Evolutionary conservation across 208 protist genomes (phyloP), one percentile per base, ranked within the genome.

Genomic region (Crithidia brevicula): DNA sequence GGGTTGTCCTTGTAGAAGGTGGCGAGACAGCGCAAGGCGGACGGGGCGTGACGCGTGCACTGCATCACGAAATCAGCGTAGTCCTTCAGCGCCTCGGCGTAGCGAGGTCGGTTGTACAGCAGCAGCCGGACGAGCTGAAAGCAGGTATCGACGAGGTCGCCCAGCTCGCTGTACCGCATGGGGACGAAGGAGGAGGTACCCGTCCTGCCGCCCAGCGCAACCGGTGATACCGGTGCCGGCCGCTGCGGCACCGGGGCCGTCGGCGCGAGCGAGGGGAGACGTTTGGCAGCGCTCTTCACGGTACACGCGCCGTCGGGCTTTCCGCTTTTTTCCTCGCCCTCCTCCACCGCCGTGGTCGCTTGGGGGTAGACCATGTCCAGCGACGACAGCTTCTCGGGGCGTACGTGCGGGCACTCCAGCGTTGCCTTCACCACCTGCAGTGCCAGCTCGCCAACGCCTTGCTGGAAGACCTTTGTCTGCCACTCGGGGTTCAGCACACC

Each of bases 401-500:
- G 49, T 16, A 86, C 73, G 47, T 76, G 43, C 34, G 72, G 71
- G 62, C 72, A 80, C 42, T 81, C 51, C 18, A 86, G 28, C 27
- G 74, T 79, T 28, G 76, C 72, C 43, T 73, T 52, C 22, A 76
- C 60, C 16, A 80, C 70, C 23, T 66, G 62, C 28, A 86, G 63
- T 18, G 68, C 72, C 18, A 77, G 51, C 40, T 61, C 57, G 22
- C 72, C 67, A 3, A 86, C 76, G 36, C 76, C 81, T 27, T 87
- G 81, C 40, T 81, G 67, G 33, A 87, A 83, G 3, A 87, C 46
- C 56, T 83, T 82, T 33, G 66, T 57, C 70, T 83, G 77, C 77
- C 81, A 81, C 65, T 72, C 67, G 0, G 74, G 73, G 67, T 87
- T 75, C 45, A 79, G 49, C 30, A 76, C 67, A 18, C 52, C 60